A percentile compares a stretch with the other conserved stretches of the same genome.
Conservation (phyloP, 1,284 basidiomycete species). For the Taiwanofungus camphoratus region DNA sequence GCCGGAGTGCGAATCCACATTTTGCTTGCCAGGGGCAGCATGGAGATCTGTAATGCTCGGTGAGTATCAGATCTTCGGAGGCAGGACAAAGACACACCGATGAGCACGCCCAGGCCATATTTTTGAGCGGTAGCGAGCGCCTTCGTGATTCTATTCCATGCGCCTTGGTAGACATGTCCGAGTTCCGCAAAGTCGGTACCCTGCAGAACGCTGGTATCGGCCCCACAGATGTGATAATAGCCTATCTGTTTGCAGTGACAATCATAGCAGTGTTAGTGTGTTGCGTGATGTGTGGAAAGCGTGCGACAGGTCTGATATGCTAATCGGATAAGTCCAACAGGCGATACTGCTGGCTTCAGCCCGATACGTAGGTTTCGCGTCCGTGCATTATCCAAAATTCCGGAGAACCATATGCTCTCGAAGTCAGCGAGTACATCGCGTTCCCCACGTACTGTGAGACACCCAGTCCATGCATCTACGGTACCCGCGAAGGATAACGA, state of each 20-base stretch:
- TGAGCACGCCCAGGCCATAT: slow-evolving; percentile 72
- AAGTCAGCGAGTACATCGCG: no score
- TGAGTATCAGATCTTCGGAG: background rate
- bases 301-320: background rate
- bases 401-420: no score
- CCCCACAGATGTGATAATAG: slow-evolving; percentile 68
- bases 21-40: slow-evolving; percentile 75
- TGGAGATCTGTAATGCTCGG: slow-evolving; percentile 48
- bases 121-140: slow-evolving; percentile 60
- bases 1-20: slow-evolving; percentile 60
- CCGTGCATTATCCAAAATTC: no score
- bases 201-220: slow-evolving; percentile 56
- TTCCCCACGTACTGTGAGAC: no score
- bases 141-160: slow-evolving; percentile 65
- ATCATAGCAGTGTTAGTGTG: background rate
- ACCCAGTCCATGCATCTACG: no score
- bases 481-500: no score
- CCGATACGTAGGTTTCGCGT: no score
- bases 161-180: slow-evolving; percentile 58
- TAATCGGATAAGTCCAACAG: no score
- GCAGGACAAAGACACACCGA: slow-evolving; percentile 43
- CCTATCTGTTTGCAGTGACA: slow-evolving; percentile 69
- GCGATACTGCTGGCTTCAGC: no score
- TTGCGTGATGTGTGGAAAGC: background rate
- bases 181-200: slow-evolving; percentile 69